These are phyloP conservation scores for Prunus campanulata DNA, from an alignment of 306 rosid species.

Conservation along the genomic window DNA sequence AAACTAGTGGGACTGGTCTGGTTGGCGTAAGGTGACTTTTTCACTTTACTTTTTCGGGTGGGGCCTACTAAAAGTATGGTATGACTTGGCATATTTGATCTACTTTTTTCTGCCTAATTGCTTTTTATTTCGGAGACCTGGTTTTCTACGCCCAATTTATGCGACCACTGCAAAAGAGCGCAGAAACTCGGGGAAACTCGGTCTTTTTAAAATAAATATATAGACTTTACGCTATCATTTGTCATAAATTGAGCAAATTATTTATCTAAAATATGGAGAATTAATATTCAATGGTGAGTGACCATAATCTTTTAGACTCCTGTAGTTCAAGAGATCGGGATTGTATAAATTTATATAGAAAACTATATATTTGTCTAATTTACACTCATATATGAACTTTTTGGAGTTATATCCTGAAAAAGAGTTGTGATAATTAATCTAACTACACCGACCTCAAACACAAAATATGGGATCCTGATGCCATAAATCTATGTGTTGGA, in stretches of 20 bases:
- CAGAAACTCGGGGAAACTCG: background rate
- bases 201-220: background rate
- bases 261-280: background rate
- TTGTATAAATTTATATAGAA: too few relatives aligned
- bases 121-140: background rate
- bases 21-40: conserved; percentile 12
- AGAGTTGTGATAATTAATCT: too few relatives aligned
- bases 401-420: too few relatives aligned
- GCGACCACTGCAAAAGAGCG: background rate
- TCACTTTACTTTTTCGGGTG: conserved; percentile 13
- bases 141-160: background rate
- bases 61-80: background rate
- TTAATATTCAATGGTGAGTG: background rate
- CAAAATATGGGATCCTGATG: rapidly evolving
- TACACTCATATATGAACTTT: too few relatives aligned
- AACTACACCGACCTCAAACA: too few relatives aligned
- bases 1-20: background rate
- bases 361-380: too few relatives aligned
- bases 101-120: background rate
- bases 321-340: too few relatives aligned
- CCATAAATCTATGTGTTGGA: too few relatives aligned
- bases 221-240: background rate
- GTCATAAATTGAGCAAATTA: background rate
- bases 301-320: too few relatives aligned
- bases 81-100: background rate